Evolutionary conservation across 2,329 filamentous ascomycete genomes (phyloP).

Genomic region (Aspergillus sp.): DNA sequence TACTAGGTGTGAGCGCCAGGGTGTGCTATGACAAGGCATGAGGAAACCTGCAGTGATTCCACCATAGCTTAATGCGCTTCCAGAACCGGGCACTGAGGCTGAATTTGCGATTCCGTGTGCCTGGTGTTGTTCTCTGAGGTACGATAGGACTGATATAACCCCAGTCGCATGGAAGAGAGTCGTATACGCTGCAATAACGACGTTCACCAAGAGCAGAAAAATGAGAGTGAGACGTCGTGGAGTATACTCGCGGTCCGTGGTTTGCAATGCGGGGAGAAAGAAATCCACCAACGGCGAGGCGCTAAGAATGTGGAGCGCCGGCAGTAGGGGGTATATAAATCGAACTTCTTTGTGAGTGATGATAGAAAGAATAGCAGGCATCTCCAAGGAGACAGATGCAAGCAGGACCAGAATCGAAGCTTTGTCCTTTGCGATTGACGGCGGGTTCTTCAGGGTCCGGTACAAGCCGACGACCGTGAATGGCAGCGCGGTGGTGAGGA

Average conservation of each 20-base stretch:
- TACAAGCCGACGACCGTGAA: constrained; percentile 69
- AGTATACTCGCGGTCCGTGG: constrained; percentile 32
- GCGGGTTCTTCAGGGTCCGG: constrained; percentile 43
- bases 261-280: constrained; percentile 53
- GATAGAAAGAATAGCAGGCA: constrained; percentile 65
- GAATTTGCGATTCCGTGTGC: constrained; percentile 31
- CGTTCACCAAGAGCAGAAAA: constrained; percentile 63
- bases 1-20: constrained; percentile 86
- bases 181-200: constrained; percentile 70
- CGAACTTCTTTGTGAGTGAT: constrained; percentile 96
- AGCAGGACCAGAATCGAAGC: constrained; percentile 53
- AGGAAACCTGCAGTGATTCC: constrained; percentile 70
- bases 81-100: neutral
- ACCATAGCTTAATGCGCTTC: constrained; percentile 8
- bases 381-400: constrained; percentile 59
- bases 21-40: constrained; percentile 93
- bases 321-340: constrained; percentile 91
- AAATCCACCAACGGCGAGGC: constrained; percentile 66
- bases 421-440: constrained; percentile 30
- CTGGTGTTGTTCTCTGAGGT: constrained; percentile 74
- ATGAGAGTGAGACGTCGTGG: constrained; percentile 57
- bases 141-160: constrained; percentile 70
- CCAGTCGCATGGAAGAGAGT: constrained; percentile 78
- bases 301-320: constrained; percentile 77
- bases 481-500: constrained; percentile 79